Percentiles rank a stretch among this genome's conserved stretches.
Evolutionary conservation across 495 filamentous ascomycete species (phyloP).

Genomic region (Aspergillus steynii): DNA sequence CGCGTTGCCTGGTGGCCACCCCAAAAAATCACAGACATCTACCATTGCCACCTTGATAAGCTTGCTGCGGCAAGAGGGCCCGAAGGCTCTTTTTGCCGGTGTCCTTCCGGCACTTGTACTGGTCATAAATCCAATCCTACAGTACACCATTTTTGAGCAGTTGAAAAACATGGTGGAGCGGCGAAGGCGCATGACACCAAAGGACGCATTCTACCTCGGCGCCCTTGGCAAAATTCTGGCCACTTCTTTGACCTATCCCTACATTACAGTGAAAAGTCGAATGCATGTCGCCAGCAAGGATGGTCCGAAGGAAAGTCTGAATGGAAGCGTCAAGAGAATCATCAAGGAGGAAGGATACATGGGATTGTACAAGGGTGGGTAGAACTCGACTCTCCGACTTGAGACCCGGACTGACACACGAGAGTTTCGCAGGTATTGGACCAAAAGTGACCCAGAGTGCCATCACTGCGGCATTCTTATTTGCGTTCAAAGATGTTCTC

Average conservation of each 20-base stretch:
- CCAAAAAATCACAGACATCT: constrained; percentile 55
- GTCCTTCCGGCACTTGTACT: constrained; percentile 90
- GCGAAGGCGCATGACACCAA: constrained; percentile 70
- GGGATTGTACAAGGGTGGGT: constrained; percentile 85
- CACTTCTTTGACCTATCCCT: constrained; percentile 93
- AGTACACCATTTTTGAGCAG: constrained; percentile 99
- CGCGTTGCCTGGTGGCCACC: constrained; percentile 47
- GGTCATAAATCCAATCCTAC: constrained; percentile 96
- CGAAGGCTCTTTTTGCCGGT: constrained; percentile 81
- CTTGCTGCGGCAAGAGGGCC: constrained; percentile 78
- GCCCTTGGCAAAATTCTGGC: constrained; percentile 93
- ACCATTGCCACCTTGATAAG: constrained; percentile 78
- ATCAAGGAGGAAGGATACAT: constrained; percentile 83
- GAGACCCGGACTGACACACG: constrained; percentile 17
- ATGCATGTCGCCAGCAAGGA: constrained; percentile 86
- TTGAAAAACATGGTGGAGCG: constrained; percentile 77
- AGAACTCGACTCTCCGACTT: background rate
- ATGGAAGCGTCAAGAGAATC: constrained; percentile 71
- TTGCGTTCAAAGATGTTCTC: constrained; percentile 94
- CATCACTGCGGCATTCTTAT: constrained; percentile 92
- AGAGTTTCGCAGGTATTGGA: constrained; percentile 65
- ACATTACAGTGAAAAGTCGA: constrained; percentile 95
- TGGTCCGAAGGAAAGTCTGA: constrained; percentile 68
- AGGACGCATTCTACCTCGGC: constrained; percentile 85
- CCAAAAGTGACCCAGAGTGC: constrained; percentile 97